Evolutionary conservation across 1,139 yeast species (phyloP), one percentile per base, ranked within the genome.

Genomic region (Ogataea hybrid): DNA sequence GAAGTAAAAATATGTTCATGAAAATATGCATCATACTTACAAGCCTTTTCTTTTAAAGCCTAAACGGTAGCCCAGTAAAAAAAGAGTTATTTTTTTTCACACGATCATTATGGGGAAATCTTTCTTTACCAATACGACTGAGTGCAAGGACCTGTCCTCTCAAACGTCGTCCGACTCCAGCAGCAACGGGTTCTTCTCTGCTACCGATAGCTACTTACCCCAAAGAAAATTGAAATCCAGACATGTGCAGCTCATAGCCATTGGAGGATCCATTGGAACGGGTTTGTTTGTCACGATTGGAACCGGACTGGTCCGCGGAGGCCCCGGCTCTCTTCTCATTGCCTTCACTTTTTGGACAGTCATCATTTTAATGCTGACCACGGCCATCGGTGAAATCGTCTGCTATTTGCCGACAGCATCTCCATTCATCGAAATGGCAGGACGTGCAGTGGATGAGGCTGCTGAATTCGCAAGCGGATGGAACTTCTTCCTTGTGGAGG

Each of bases 241-340:
- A 17, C 86, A 81, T 58, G 81, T 86, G 39, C 86, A 86, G 54
- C 74, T 86, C 57, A 81, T 86, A 57, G 89, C 92, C 37, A 79
- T 81, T 27, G 92, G 95, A 34, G 95, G 95, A 37, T 81, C 88
- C 34, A 85, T 87, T 53, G 95, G 95, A 49, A 85, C 94, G 6
- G 90, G 89, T 35, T 64, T 81, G 28, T 73, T 84, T 68, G 84
- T 87, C 10, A 84, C 88, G 43, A 76, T 83, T 47, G 95, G 95
- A 22, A 71, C 74, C 41, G 84, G 84, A 2, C 67, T 88, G 49
- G 68, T 73, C 42, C 69, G 67, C 37, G 95, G 90, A 44, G 96
- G 96, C 2, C 89, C 96, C 2, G 88, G 79, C 0, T 83, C 85
- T 35, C 66, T 88, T 34, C 67, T 88, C 34, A 68, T 87, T 29